Evolutionary conservation across 1,284 basidiomycete genomes (phyloP), one percentile per base, ranked within the genome.

Genomic region (Crucibulum parvulum): DNA sequence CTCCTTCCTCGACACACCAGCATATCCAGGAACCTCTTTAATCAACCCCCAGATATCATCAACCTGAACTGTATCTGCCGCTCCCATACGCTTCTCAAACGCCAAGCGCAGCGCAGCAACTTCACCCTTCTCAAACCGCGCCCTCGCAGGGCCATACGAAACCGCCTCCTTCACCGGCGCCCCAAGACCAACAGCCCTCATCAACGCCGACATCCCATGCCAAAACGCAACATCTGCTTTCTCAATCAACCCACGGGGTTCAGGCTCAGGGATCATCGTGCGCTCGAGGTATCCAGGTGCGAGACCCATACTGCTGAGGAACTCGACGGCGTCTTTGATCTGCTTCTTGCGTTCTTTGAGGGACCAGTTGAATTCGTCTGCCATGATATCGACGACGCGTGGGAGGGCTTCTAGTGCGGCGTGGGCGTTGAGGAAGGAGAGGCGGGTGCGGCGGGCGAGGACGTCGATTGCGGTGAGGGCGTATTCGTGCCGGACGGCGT

Each of bases 341-440:
- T 82, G 69, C 61, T 81, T 75, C 67, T 87, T 84, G 63, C 87
- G 83, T 55, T 75, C 66, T 3, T 76, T 70, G 37, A 77, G 74
- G 65, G 85, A 82, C 96, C 96, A 98, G 36, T 85, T 83, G 18
- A 96, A 85, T 74, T 98, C 95, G 56, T 87, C 85, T 35, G 88
- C 87, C 95, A 99, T 98, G 73, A 98, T 92, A 59, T 95, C 93
- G 62, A 98, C 90, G 56, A 99, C 90, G 43, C 87, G 85, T 2
- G 96, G 96, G 59, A 99, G 86, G 1, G 91, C 87, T 54, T 93
- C 89, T 55, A 97, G 86, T 0, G 97, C 91, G 0, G 93, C 93
- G 69, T 93, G 91, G 1, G 91, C 91, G 76, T 98, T 96, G 66
- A 99, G 87, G 87, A 99, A 99, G 10, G 94, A 91, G 50, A 99